Evolutionary conservation across 768 basidiomycete genomes (phyloP), one percentile per base, ranked within the genome.

Genomic region (Cystofilobasidium ferigula): DNA sequence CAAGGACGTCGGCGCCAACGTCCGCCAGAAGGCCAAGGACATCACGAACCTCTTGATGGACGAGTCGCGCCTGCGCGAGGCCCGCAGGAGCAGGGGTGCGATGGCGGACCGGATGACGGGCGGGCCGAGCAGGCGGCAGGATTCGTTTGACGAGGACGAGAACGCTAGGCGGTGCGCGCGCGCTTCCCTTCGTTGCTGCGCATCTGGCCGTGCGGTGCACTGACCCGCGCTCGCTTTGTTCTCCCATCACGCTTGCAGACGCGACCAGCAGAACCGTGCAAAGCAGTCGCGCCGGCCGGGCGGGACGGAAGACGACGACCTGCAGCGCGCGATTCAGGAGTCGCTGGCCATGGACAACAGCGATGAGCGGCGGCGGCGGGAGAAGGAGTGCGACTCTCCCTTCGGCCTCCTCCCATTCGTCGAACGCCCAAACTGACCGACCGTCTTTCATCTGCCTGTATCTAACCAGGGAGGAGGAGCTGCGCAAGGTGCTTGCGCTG

Each of bases 1-100:
- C 59, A 95, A 95, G 76, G 95, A 99, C 74, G 91, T 95, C 73
- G 95, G 95, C 40, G 91, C 91, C n/a, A 99, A 98, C 76, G 75
- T 76, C 57, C 69, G 77, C 53, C 74, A 75, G 64, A 76, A 77
- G 68, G 95, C 95, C 16, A 98, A 99, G 75, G 95, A 98, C 71
- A 97, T 99, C 76, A 92, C 91, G 40, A 92, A 91, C 73, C 83
- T 98, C 16, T 81, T 99, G 32, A 81, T 83, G 74, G 95, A 99
- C 74, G 85, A 94, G 63, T 77, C 80, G 2, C 85, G 95, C 12
- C 81, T 99, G 56, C 82, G 89, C 14, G 84, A 88, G 69, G 92
- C 94, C 75, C 83, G 95, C 36, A 82, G 85, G 57, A 73, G 73
- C 45, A 81, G 92, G 28, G 91, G 93, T 3, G 80, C 82, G 59